Percentiles rank a stretch among this genome's conserved stretches.
These are phyloP conservation scores for Talaromyces stipitatus DNA, from an alignment of 495 filamentous ascomycete genomes.

Conservation along the genomic window DNA sequence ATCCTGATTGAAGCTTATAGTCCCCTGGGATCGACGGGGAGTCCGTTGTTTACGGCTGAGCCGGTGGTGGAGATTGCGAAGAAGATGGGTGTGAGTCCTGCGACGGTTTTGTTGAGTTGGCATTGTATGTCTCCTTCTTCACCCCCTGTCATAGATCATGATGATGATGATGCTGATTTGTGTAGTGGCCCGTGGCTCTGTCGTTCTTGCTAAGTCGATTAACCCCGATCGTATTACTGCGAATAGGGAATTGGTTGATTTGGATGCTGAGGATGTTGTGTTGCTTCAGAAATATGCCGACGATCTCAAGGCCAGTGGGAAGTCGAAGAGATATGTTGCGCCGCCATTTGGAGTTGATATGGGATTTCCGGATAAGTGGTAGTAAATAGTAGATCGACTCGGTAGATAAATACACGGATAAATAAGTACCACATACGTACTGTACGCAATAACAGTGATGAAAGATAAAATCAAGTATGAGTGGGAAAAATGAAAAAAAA, in stretches of 20 bases:
- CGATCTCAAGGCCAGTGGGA: conserved; percentile 49
- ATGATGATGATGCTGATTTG: conserved; percentile 8
- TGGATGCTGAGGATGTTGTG: conserved; percentile 59
- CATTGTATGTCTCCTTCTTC: conserved; percentile 53
- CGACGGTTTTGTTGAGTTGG: conserved; percentile 64
- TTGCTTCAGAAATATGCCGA: conserved; percentile 54
- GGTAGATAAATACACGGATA: neutral
- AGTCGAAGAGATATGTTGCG: conserved; percentile 64
- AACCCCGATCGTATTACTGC: conserved; percentile 65
- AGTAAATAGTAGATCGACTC: neutral
- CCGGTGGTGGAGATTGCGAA: conserved; percentile 61
- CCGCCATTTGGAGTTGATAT: conserved; percentile 71
- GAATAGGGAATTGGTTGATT: conserved; percentile 60
- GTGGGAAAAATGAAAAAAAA: neutral
- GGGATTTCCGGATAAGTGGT: conserved; percentile 66
- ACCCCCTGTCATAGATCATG: neutral
- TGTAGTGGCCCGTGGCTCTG: conserved; percentile 60
- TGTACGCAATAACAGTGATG: neutral
- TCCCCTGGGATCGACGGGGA: conserved; percentile 70
- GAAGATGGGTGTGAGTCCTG: conserved; percentile 56
- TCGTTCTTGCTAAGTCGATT: conserved; percentile 74
- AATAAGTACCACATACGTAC: neutral
- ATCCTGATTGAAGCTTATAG: conserved; percentile 73
- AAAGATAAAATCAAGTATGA: neutral
- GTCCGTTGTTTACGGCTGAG: conserved; percentile 61